phyloP scores from a whole-genome alignment of 805 yeast species.

The Priceomyces medius region DNA sequence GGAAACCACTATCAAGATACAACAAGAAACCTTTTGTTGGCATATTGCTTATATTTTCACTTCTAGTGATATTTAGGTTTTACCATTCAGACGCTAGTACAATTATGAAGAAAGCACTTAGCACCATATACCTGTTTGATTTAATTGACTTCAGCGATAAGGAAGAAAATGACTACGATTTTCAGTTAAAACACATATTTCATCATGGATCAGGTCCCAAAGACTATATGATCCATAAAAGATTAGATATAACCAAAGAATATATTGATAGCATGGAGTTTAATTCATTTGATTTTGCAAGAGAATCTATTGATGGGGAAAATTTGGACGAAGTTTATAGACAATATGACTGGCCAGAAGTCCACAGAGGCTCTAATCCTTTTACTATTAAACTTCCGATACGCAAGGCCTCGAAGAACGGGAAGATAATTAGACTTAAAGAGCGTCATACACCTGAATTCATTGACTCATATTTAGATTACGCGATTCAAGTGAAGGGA shows the following conservation, averaged over 20 bases:
- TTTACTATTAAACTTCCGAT: constrained; percentile 37
- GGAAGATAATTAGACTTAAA: constrained; percentile 25
- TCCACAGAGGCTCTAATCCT: constrained; percentile 34
- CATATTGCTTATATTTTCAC: not conserved
- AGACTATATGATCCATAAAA: constrained; percentile 41
- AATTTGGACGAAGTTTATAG: constrained; percentile 19
- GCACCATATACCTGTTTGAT: not conserved
- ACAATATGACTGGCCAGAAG: constrained; percentile 37
- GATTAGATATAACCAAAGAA: constrained; percentile 50
- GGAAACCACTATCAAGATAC: not conserved
- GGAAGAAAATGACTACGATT: constrained; percentile 4
- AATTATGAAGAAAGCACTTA: constrained; percentile 18
- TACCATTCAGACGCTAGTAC: constrained; percentile 4
- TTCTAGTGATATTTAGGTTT: not conserved
- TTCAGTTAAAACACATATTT: constrained; percentile 53
- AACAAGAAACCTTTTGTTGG: not conserved
- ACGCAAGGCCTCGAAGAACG: constrained; percentile 15
- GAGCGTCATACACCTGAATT: constrained; percentile 54
- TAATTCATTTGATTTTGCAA: not conserved
- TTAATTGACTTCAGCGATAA: not conserved
- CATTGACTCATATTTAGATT: constrained; percentile 63
- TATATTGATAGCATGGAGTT: constrained; percentile 13
- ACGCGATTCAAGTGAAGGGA: constrained; percentile 46
- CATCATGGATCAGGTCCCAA: constrained; percentile 56
- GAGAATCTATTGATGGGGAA: constrained; percentile 4